These are phyloP conservation scores for Saturnispora ahearnii DNA, from an alignment of 805 yeast species.

Conservation along the genomic window DNA sequence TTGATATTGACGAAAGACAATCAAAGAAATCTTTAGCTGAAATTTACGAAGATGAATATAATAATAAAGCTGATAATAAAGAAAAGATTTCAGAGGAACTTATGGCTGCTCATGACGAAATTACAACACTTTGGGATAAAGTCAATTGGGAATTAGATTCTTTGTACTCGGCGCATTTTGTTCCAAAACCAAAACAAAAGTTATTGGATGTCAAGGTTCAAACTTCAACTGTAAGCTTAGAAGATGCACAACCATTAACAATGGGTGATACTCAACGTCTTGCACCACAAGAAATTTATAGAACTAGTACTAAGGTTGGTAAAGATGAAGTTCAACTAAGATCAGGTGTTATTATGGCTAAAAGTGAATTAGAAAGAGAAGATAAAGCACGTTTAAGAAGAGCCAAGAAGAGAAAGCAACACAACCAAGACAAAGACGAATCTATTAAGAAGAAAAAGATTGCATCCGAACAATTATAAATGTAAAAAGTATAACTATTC, in stretches of 20 bases:
- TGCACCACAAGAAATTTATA: constrained; percentile 93
- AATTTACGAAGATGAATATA: constrained; percentile 77
- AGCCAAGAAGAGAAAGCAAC: constrained; percentile 69
- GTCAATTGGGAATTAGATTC: constrained; percentile 74
- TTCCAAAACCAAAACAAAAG: constrained; percentile 83
- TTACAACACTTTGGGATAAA: constrained; percentile 51
- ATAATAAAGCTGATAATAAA: constrained; percentile 30
- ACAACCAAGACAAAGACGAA: constrained; percentile 22
- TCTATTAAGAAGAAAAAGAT: constrained; percentile 25
- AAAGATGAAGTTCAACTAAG: constrained; percentile 58
- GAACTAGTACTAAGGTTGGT: constrained; percentile 33
- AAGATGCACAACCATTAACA: constrained; percentile 91
- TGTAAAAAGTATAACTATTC: not conserved
- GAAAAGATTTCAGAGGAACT: constrained; percentile 49
- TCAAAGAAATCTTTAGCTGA: constrained; percentile 86
- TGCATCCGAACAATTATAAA: constrained; percentile 12
- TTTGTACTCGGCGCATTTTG: constrained; percentile 85
- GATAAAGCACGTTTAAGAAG: constrained; percentile 84
- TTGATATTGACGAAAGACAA: constrained; percentile 75
- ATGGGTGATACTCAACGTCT: constrained; percentile 62
- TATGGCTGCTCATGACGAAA: constrained; percentile 68
- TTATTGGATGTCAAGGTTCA: constrained; percentile 75
- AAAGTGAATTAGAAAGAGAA: constrained; percentile 72
- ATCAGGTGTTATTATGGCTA: constrained; percentile 73
- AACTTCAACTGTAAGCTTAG: constrained; percentile 78